These are phyloP conservation scores for Phytophthora sp. DNA, from an alignment of 352 stramenopile species.

Conservation along the genomic window DNA sequence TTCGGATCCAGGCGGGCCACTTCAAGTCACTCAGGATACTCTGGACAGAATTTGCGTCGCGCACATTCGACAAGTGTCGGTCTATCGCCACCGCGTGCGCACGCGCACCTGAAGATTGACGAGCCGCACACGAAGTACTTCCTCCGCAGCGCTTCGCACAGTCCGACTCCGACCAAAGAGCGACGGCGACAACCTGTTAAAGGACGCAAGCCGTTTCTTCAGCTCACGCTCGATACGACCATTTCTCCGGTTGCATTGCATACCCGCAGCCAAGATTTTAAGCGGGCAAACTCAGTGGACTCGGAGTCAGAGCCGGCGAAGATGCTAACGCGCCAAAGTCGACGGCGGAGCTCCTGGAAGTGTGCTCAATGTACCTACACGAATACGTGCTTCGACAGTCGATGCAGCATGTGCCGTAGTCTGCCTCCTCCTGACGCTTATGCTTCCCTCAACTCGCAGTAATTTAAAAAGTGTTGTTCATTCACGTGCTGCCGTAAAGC, in stretches of 20 bases:
- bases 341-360: constrained; percentile 51
- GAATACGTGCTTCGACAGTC: constrained; percentile 76
- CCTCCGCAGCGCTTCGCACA: constrained; percentile 41
- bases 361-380: constrained; percentile 72
- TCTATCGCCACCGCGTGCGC: constrained; percentile 23
- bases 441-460: constrained; percentile 28
- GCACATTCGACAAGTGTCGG: constrained; percentile 26
- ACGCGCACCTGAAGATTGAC: constrained; percentile 30
- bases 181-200: constrained; percentile 25
- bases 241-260: constrained; percentile 41
- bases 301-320: constrained; percentile 30
- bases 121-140: constrained; percentile 40
- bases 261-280: constrained; percentile 36
- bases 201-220: constrained; percentile 40
- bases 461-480: constrained; percentile 37
- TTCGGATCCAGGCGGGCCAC: constrained; percentile 32
- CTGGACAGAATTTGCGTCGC: constrained; percentile 21
- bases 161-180: constrained; percentile 39
- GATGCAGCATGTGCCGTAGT: constrained; percentile 73
- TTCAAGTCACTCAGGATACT: constrained; percentile 27
- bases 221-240: constrained; percentile 47
- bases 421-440: constrained; percentile 33
- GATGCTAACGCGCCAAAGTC: constrained; percentile 46
- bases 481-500: constrained; percentile 3
- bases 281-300: constrained; percentile 21